Base-by-base conservation (phyloP, 2,329 filamentous ascomycete genomes). In the Ceratocystis cacaofunesta region DNA sequence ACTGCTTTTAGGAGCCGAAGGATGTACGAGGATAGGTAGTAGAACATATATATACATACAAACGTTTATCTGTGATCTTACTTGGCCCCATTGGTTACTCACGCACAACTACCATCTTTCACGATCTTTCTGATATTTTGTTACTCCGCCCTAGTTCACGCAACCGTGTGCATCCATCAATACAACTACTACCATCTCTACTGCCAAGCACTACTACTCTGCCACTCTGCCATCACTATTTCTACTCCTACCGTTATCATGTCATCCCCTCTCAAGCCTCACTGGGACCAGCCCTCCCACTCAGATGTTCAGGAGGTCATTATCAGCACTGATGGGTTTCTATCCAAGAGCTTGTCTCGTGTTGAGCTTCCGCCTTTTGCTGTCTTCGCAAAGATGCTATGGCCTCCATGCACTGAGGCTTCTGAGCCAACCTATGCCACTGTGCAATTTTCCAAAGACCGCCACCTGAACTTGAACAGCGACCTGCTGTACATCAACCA, bases 401-500 rank as follows among this genome's bases (percentile, higher is more conserved):
- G 86, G 69, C 85, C 87, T 46, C 81, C 85, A 2, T 84, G 83
- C 71, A 82, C 80, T 19, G 71, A 76, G n/a, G 80, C 80, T 62
- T 73, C 76, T 2, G 77, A 79, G 68, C 77, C 83, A 2, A 85
- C 82, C 10, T 87, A 87, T 70, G 82, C 84, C 36, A 86, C 84
- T 1, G 83, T 87, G 30, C 85, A 87, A 74, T 80, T 80, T 68
- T 81, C 78, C 67, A 75, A 75, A 64, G 73, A 81, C 69, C 75
- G 75, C 66, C 85, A 87, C 72, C 74, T 87, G 70, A 80, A 82
- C 70, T 76, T 87, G 55, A 87, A 87, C 75, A 85, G 81, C 70
- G 84, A 87, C 71, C 72, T 87, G 71, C 73, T 87, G 58, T 87
- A 86, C 74, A 83, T 86, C 69, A 87, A 87, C 73, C 85, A 87